Evolutionary conservation across 306 rosid species (phyloP), one percentile per base, ranked within the genome.

Genomic region (Coriaria nepalensis): DNA sequence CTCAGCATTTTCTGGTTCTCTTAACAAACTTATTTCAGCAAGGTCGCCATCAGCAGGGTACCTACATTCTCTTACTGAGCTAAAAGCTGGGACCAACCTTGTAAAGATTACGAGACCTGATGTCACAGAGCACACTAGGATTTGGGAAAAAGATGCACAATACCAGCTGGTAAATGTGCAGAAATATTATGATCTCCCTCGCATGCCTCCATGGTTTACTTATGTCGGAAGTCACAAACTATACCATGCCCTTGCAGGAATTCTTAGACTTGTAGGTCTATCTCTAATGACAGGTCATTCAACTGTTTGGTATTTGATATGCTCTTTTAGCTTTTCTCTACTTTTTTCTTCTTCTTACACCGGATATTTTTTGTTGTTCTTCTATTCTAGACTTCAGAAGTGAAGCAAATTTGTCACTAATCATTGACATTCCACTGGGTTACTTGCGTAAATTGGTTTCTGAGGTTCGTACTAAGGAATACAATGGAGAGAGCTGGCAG

Each of bases 161-260:
- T 56, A 66, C 41, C 52, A 53, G 15, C 49, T 46, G 45, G 58
- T 64, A 51, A 52, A 39, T 52, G 53, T 56, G 43, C 68, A 63
- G 61, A 64, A 62, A 61, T 65, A 50, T 37, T 73, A 66, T 40
- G 79, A 70, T 58, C 83, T 88, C 65, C 95, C 97, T 15, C 82
- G 75, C 53, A 81, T 81, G 93, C 97, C 97, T 71, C 90, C 97
- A 59, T 88, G 97, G 97, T 88, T 84, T 67, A 57, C 62, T 55
- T 59, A 68, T 52, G 63, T 74, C 61, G 93, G 97, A 40, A 77
- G 82, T 68, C 60, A 6, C 34, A 84, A 73, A 50, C 67, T 78
- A 45, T 88, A 88, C 67, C 66, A 78, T 70, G 73, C 82, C 50
- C 95, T 88, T 62, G 74, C 86, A 40, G 71, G 97, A 73, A 82